phyloP scores from a whole-genome alignment of 148 eudicot genomes.

The Diospyros kaki region DNA sequence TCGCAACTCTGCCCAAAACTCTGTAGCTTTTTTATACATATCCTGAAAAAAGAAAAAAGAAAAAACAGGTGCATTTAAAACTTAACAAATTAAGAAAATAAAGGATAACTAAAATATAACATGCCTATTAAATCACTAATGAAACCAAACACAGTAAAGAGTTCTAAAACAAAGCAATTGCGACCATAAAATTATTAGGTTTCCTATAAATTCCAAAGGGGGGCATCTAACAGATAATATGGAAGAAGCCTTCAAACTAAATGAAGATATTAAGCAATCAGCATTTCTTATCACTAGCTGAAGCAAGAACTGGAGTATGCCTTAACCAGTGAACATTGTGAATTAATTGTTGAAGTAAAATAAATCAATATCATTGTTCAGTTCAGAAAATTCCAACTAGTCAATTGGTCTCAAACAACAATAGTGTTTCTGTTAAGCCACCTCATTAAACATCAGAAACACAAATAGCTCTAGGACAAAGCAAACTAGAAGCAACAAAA shows the following conservation, averaged over 20 bases:
- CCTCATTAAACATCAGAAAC: background rate
- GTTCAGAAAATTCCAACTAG: background rate
- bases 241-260: background rate
- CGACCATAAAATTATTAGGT: background rate
- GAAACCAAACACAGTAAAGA: background rate
- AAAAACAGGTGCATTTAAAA: background rate
- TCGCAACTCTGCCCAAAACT: constrained; percentile 95
- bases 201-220: background rate
- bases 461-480: background rate
- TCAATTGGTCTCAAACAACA: background rate
- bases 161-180: background rate
- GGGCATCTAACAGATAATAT: background rate
- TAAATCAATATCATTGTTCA: background rate
- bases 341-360: background rate
- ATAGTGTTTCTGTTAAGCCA: background rate
- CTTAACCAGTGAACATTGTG: background rate
- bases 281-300: background rate
- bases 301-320: background rate
- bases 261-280: background rate
- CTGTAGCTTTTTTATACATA: constrained; percentile 83
- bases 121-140: background rate
- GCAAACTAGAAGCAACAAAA: background rate
- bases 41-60: constrained; percentile 47
- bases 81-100: background rate
- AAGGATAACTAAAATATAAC: background rate